Evolutionary conservation across 805 yeast genomes (phyloP), one percentile per base, ranked within the genome.

Genomic region (Ogataea neopini): DNA sequence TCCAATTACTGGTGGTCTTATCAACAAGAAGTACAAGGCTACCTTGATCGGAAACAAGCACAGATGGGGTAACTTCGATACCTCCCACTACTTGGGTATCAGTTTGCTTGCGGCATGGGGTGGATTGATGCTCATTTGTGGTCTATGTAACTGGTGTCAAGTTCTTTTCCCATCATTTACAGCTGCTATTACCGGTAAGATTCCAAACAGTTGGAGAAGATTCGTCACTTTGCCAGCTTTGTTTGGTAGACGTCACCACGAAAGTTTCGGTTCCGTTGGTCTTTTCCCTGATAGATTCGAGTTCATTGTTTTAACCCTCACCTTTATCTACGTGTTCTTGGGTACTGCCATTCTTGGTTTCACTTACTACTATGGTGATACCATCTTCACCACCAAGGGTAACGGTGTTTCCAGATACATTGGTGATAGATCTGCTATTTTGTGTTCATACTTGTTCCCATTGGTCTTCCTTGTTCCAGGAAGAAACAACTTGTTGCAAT

Each of bases 401-500:
- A 45, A 55, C 17, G 71, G 58, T 45, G 42, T 51, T n/a, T 47
- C 64, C 6, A 60, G 71, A 56, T 74, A 71, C 44, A 50, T 64
- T 41, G 80, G 76, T 30, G 80, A 80, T 54, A 69, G 88, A 56
- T 56, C 81, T 1, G 86, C 81, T 2, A 72, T 81, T 22, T 58
- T 80, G 38, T 62, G 72, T 3, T 70, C 74, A n/a, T 63, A 74
- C 66, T 64, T 69, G 49, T 37, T 74, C 30, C 88, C 88, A 3
- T 61, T 80, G 38, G 52, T 81, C 38, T 67, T 80, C 26, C 62
- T 81, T 42, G 81, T 83, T 59, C 82, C 86, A 2, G 80, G 86
- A 35, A 67, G 88, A 55, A 83, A 83, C 63, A 83, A 83, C 58
- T 61, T 84, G 41, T 61, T 83, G 48, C 81, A 76, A 50, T 78